A percentile compares a stretch with the other conserved stretches of the same genome.
Evolutionary conservation across 345 rosid species (phyloP).

Genomic region (Populus euphratica): DNA sequence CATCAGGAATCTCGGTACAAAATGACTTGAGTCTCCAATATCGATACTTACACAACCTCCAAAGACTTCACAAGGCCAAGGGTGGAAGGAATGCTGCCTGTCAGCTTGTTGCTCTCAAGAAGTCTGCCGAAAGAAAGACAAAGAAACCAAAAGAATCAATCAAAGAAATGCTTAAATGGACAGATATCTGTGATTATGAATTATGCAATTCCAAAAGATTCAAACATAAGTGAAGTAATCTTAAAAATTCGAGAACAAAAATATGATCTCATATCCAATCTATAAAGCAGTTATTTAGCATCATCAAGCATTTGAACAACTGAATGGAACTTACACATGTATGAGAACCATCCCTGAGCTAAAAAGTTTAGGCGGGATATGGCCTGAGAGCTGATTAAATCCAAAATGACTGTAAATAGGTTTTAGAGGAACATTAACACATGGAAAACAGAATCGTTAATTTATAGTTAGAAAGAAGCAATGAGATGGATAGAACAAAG

Average conservation of each 20-base stretch:
- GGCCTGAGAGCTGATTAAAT: constrained; percentile 58
- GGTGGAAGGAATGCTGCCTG: constrained; percentile 52
- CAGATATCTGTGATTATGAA: background rate
- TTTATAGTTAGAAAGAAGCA: background rate
- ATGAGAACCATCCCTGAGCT: constrained; percentile 55
- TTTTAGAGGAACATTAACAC: constrained; percentile 3
- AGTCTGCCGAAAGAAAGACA: constrained; percentile 44
- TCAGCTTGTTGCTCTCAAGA: constrained; percentile 62
- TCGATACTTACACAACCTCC: constrained; percentile 67
- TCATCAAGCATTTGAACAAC: background rate
- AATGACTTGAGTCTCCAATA: background rate
- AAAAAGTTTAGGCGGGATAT: constrained; percentile 63
- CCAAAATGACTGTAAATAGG: constrained; percentile 66
- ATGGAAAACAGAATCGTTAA: background rate
- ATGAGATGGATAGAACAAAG: background rate
- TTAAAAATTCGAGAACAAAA: background rate
- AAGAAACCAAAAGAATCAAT: background rate
- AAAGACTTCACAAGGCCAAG: constrained; percentile 57
- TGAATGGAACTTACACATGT: constrained; percentile 60
- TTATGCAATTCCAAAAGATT: background rate
- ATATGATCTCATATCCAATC: background rate
- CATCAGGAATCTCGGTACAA: background rate
- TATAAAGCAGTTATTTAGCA: background rate
- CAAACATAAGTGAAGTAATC: background rate
- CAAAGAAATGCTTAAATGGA: background rate